Base-by-base conservation (phyloP, 495 filamentous ascomycete genomes). In the Podospora tetraspora region DNA sequence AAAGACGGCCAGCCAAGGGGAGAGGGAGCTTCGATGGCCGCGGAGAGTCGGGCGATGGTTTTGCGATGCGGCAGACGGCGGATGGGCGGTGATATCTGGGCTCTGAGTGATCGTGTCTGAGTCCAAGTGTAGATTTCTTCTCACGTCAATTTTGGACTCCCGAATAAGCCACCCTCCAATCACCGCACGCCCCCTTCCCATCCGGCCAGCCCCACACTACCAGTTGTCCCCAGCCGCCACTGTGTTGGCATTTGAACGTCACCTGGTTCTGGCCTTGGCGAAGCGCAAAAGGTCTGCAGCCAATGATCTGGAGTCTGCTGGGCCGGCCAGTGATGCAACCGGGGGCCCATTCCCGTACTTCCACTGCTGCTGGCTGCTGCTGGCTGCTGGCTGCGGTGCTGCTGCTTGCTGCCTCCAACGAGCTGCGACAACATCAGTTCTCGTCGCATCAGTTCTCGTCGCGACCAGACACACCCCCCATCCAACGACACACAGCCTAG, bases 61-160 rank as follows among this genome's bases (percentile, higher is more conserved):
- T 43, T 56, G 56, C n/a, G 19, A 57, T 23, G 16, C 61, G 59
- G 57, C 61, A 62, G 58, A 57, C 25, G 34, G 29, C 57, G 62
- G 56, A n/a, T 22, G 32, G 61, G 24, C 37, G 63, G 59, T 65
- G 66, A 71, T 73, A 75, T 75, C 64, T 68, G 37, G 34, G 59
- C 61, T 62, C n/a, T 10, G 22, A 59, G 57, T 63, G 59, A 64
- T 22, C 56, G 60, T 12, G 23, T 61, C 62, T 57, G 29, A 34
- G 63, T 64, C 57, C 66, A 69, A 62, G 67, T 69, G 73, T 75
- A 72, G 76, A 77, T 77, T 78, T 78, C 74, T 76, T 73, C 71
- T 75, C 72, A 75, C 72, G 75, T 72, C 72, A 77, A 76, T 75
- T 78, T 76, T 72, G 68, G 75, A 67, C 59, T 72, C 66, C 72